Percentiles rank a stretch among this genome's conserved stretches.
phyloP scores from a whole-genome alignment of 345 rosid genomes.

The Populus nigra region DNA sequence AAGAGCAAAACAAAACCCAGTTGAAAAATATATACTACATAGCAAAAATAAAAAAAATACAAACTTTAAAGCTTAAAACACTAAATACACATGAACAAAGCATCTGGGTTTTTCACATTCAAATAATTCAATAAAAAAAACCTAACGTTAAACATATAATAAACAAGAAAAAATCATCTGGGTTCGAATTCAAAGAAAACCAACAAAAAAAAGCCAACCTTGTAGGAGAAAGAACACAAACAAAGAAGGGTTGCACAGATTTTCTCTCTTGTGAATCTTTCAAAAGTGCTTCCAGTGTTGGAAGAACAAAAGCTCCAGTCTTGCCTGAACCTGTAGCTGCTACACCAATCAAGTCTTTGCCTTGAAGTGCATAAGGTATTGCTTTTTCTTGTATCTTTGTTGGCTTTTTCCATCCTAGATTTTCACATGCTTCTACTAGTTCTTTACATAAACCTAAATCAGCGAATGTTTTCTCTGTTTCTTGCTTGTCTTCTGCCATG shows the following conservation, averaged over 20 bases:
- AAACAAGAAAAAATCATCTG: no score
- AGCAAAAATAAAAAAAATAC: neutral
- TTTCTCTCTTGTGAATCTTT: conserved; percentile 45
- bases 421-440: conserved; percentile 69
- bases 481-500: conserved; percentile 40
- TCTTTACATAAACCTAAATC: conserved; percentile 70
- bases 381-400: conserved; percentile 84
- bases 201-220: conserved; percentile 35
- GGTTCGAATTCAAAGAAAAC: neutral
- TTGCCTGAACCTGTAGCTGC: conserved; percentile 96
- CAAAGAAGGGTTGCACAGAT: conserved; percentile 74
- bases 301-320: conserved; percentile 95
- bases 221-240: conserved; percentile 89
- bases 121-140: no score
- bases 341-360: conserved; percentile 91
- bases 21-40: neutral
- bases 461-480: conserved; percentile 61
- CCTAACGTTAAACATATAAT: no score
- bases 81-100: no score
- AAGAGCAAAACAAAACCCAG: neutral
- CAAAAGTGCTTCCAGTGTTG: conserved; percentile 75
- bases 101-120: no score
- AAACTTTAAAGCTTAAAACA: no score
- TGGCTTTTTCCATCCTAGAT: conserved; percentile 68
- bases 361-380: conserved; percentile 80